phyloP scores from a whole-genome alignment of 805 yeast genomes.

The Torulaspora franciscae region DNA sequence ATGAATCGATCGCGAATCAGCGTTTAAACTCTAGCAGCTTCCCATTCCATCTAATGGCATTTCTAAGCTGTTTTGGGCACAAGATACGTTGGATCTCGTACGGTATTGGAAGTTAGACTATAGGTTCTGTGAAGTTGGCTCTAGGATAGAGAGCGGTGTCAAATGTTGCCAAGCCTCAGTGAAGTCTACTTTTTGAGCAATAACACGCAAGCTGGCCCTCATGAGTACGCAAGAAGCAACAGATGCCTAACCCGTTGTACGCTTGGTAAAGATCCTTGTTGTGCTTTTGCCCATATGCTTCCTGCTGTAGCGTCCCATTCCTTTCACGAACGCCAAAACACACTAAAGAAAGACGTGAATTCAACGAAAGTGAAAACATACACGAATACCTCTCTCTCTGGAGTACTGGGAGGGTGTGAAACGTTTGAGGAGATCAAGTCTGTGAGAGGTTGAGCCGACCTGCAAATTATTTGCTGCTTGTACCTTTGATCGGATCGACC shows the following conservation, averaged over 20 bases:
- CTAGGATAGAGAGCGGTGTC: no score
- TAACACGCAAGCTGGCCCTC: no score
- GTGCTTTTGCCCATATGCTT: not conserved
- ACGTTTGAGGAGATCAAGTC: not conserved
- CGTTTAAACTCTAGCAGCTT: no score
- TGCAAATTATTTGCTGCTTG: not conserved
- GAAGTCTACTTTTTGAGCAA: no score
- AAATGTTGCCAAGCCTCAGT: no score
- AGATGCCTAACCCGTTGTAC: not conserved
- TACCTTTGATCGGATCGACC: not conserved
- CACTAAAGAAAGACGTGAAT: not conserved
- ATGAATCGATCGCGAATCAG: no score
- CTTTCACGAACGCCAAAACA: slow-evolving; percentile 4
- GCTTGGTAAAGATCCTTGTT: not conserved
- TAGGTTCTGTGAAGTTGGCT: no score
- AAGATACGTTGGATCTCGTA: no score
- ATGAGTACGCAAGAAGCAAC: no score
- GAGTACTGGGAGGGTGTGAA: not conserved
- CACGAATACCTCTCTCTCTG: not conserved
- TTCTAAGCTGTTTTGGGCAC: no score
- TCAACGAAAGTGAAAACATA: not conserved
- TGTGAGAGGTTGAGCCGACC: not conserved
- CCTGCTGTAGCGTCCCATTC: slow-evolving; percentile 6
- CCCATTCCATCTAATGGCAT: no score
- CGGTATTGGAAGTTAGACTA: no score